A percentile compares a stretch with the other conserved stretches of the same genome.
Evolutionary conservation across 148 eudicot genomes (phyloP).

Genomic region (Agrostemma githago): DNA sequence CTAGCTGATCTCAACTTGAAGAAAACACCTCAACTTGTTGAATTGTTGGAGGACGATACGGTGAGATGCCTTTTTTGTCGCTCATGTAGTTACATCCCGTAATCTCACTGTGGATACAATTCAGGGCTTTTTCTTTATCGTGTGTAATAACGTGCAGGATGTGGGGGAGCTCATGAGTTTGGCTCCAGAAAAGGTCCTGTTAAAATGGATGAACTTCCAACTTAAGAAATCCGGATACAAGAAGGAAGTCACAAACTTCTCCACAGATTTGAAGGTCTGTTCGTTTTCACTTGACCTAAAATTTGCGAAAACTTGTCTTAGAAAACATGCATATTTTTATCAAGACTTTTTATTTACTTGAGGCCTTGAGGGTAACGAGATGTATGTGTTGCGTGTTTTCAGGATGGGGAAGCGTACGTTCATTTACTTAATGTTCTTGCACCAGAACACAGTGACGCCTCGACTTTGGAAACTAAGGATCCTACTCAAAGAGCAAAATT

Average conservation of each 20-base stretch:
- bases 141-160: conserved; percentile 38
- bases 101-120: neutral
- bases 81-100: neutral
- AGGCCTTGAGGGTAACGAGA: neutral
- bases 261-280: conserved; percentile 73
- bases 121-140: neutral
- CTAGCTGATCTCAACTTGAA: conserved; percentile 67
- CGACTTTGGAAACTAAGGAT: conserved; percentile 53
- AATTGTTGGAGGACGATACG: conserved; percentile 68
- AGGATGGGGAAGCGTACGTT: conserved; percentile 93
- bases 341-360: neutral
- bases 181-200: conserved; percentile 69
- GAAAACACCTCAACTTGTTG: conserved; percentile 89
- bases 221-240: conserved; percentile 70
- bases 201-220: conserved; percentile 87
- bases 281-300: neutral
- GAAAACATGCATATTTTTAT: neutral
- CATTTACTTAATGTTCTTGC: conserved; percentile 82
- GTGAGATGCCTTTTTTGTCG: conserved; percentile 20
- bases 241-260: conserved; percentile 69
- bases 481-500: conserved; percentile 70
- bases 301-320: neutral
- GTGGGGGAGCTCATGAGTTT: conserved; percentile 71
- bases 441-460: conserved; percentile 55
- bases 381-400: conserved; percentile 20